phyloP scores from a whole-genome alignment of 495 filamentous ascomycete genomes.

The Apodospora peruviana region DNA sequence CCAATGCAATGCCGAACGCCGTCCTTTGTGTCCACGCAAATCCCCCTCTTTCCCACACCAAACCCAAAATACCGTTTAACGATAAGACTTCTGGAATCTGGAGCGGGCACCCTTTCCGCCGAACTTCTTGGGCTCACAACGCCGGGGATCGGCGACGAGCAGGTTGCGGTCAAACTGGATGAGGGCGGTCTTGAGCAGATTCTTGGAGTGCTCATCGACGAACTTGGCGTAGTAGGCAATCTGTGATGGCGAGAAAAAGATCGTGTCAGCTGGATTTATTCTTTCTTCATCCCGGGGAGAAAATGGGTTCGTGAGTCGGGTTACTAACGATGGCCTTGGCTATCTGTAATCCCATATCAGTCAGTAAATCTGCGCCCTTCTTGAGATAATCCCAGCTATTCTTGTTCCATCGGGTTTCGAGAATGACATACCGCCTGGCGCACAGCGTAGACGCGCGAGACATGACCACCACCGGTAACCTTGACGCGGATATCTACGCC shows the following conservation, averaged over 20 bases:
- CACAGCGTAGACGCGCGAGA: slow-evolving; percentile 97
- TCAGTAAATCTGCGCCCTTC: background rate
- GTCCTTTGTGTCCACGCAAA: slow-evolving; percentile 28
- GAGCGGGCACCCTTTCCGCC: slow-evolving; percentile 88
- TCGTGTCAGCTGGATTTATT: slow-evolving; percentile 15
- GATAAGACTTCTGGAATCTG: slow-evolving; percentile 87
- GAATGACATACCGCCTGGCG: slow-evolving; percentile 64
- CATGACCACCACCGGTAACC: slow-evolving; percentile 93
- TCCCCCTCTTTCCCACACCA: slow-evolving; percentile 16
- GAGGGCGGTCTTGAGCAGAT: slow-evolving; percentile 91
- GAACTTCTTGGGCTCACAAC: slow-evolving; percentile 92
- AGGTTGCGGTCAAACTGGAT: slow-evolving; percentile 94
- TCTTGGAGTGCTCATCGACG: slow-evolving; percentile 99
- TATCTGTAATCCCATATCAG: slow-evolving; percentile 45
- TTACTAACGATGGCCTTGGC: slow-evolving; percentile 57
- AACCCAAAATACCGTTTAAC: slow-evolving; percentile 40
- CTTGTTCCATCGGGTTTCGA: no score
- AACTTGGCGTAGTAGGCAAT: slow-evolving; percentile 99
- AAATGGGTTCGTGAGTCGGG: background rate
- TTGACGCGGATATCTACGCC: slow-evolving; percentile 90
- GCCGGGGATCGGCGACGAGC: slow-evolving; percentile 94
- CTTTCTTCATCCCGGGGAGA: background rate
- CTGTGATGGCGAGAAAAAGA: slow-evolving; percentile 13
- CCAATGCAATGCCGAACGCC: slow-evolving; percentile 36
- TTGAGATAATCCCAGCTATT: background rate